These are phyloP conservation scores for Blastobotrys persicus DNA, from an alignment of 1,139 yeast species.

Conservation along the genomic window DNA sequence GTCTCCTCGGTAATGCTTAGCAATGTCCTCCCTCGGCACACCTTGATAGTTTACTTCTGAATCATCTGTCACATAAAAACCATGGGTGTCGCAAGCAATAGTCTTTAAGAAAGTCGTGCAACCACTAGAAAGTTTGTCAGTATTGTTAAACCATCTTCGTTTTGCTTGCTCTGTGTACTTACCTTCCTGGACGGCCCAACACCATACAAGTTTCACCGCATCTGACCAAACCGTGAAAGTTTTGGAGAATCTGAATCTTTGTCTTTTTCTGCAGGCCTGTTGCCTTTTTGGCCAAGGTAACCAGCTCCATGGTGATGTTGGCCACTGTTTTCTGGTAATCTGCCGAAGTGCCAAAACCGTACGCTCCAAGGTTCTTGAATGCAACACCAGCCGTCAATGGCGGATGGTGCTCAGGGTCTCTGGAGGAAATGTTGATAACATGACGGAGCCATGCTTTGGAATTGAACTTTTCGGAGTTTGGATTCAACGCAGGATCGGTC, in stretches of 20 bases:
- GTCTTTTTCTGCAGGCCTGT: slow-evolving; percentile 28
- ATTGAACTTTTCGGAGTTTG: slow-evolving; percentile 54
- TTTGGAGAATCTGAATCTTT: slow-evolving; percentile 56
- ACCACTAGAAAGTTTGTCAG: slow-evolving; percentile 47
- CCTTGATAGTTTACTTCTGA: slow-evolving; percentile 41
- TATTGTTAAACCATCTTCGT: too few species aligned
- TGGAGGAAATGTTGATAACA: slow-evolving; percentile 43
- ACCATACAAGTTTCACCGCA: slow-evolving; percentile 79
- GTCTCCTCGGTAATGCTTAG: slow-evolving; percentile 58
- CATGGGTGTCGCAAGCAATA: slow-evolving; percentile 67
- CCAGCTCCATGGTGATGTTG: slow-evolving; percentile 43
- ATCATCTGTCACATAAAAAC: slow-evolving; percentile 57
- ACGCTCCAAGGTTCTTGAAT: slow-evolving; percentile 65
- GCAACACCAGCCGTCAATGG: slow-evolving; percentile 50
- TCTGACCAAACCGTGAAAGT: slow-evolving; percentile 63
- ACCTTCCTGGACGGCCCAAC: slow-evolving; percentile 68
- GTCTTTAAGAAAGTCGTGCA: slow-evolving; percentile 77
- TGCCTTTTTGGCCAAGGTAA: slow-evolving; percentile 26
- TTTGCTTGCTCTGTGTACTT: too few species aligned
- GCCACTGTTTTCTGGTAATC: slow-evolving; percentile 75
- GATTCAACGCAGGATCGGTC: slow-evolving; percentile 42
- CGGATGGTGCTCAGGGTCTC: slow-evolving; percentile 23
- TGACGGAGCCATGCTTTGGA: slow-evolving; percentile 68
- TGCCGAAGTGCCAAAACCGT: slow-evolving; percentile 73
- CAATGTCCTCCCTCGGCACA: slow-evolving; percentile 45